Percentiles rank a stretch among this genome's conserved stretches.
phyloP scores from a whole-genome alignment of 805 yeast genomes.

The Naumovozyma baii region DNA sequence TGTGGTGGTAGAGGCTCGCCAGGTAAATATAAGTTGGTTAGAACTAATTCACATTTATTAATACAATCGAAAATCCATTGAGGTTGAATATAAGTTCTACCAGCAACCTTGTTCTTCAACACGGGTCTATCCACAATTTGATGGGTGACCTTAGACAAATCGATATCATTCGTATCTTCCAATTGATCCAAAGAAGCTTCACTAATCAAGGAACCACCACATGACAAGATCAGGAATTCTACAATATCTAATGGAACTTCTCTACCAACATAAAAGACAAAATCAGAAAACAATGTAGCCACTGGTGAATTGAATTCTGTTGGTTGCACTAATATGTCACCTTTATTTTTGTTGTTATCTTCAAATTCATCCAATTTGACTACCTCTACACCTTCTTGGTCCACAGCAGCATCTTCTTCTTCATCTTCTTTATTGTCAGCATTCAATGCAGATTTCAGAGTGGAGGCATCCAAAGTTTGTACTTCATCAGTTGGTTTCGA shows the following conservation, averaged over 20 bases:
- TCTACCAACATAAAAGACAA: constrained; percentile 82
- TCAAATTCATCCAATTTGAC: constrained; percentile 62
- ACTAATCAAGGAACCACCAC: constrained; percentile 78
- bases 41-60: constrained; percentile 63
- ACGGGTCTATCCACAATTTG: constrained; percentile 92
- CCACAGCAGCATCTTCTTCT: constrained; percentile 31
- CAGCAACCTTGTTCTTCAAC: constrained; percentile 64
- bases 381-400: constrained; percentile 34
- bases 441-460: constrained; percentile 45
- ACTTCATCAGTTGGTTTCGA: constrained; percentile 22
- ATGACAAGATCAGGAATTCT: constrained; percentile 76
- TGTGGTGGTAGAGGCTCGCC: constrained; percentile 96
- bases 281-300: constrained; percentile 59
- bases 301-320: constrained; percentile 45
- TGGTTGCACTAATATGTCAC: constrained; percentile 72
- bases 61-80: constrained; percentile 95
- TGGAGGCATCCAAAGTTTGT: constrained; percentile 31
- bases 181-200: constrained; percentile 82
- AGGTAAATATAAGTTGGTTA: constrained; percentile 79
- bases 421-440: constrained; percentile 34
- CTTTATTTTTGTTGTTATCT: constrained; percentile 48
- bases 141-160: constrained; percentile 70
- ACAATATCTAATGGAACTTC: constrained; percentile 89
- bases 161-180: constrained; percentile 36
- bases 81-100: constrained; percentile 91